phyloP scores from a whole-genome alignment of 768 basidiomycete genomes.

The Neoboletus subvelutipes region DNA sequence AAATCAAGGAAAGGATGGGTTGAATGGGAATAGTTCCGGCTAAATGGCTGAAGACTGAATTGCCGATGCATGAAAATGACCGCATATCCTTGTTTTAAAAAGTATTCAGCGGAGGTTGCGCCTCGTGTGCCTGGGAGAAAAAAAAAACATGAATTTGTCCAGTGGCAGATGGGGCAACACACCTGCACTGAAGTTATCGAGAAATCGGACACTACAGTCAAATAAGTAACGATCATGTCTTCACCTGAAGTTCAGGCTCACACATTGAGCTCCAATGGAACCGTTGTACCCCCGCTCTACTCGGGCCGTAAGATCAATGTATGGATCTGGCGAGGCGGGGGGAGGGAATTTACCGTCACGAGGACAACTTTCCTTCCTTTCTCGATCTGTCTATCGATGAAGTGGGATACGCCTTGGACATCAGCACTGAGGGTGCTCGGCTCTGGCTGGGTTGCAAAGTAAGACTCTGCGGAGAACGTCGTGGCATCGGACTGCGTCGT shows the following conservation, averaged over 20 bases:
- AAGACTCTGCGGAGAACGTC: conserved; percentile 80
- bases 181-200: conserved; percentile 99
- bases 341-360: conserved; percentile 78
- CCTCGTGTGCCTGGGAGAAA: conserved; percentile 80
- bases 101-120: conserved; percentile 97
- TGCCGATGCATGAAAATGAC: conserved; percentile 99
- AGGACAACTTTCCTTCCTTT: conserved; percentile 79
- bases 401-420: conserved; percentile 60
- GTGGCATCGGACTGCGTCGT: conserved; percentile 11
- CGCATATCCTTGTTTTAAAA: conserved; percentile 89
- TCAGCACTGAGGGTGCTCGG: conserved; percentile 73
- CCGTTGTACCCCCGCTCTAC: conserved; percentile 97
- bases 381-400: conserved; percentile 65
- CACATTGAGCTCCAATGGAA: conserved; percentile 98
- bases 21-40: conserved; percentile 95
- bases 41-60: conserved; percentile 97
- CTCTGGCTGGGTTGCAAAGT: conserved; percentile 85
- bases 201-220: conserved; percentile 80
- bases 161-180: conserved; percentile 21
- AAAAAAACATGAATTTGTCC: conserved; percentile 5
- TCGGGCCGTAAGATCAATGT: conserved; percentile 14
- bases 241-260: conserved; percentile 47
- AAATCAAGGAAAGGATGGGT: conserved; percentile 98
- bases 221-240: conserved; percentile 18
- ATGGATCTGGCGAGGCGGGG: conserved; percentile 2